These are phyloP conservation scores for Hydnomerulius pinastri DNA, from an alignment of 768 basidiomycete genomes.

Conservation along the genomic window DNA sequence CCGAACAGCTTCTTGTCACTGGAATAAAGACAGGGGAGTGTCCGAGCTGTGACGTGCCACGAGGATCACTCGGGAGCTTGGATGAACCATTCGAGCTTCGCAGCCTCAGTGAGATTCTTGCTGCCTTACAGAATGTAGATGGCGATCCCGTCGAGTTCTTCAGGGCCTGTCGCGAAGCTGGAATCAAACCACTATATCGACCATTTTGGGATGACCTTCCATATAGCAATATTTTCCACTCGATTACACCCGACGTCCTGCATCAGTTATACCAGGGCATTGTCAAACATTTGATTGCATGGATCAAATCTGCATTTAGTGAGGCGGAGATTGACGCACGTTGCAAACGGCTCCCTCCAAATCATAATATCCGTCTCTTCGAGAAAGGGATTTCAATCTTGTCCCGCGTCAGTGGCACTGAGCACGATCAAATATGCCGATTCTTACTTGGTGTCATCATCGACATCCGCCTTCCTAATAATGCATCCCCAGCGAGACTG, in stretches of 20 bases:
- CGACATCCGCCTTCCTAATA: too few relatives aligned
- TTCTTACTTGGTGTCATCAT: too few relatives aligned
- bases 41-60: conserved; percentile 6
- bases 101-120: background rate
- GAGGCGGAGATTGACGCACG: too few relatives aligned
- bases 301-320: too few relatives aligned
- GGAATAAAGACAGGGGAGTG: conserved; percentile 16
- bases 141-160: background rate
- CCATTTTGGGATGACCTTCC: conserved; percentile 31
- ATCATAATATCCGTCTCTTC: too few relatives aligned
- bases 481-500: too few relatives aligned
- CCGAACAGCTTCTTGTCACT: conserved; percentile 18
- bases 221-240: conserved; percentile 22
- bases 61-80: background rate
- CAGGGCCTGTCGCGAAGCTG: conserved; percentile 4
- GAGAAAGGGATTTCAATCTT: too few relatives aligned
- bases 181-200: conserved; percentile 19
- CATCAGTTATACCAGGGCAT: conserved; percentile 39
- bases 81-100: background rate
- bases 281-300: conserved; percentile 35
- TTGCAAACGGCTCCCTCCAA: too few relatives aligned
- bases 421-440: too few relatives aligned
- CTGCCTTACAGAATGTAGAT: background rate
- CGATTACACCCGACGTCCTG: conserved; percentile 34
- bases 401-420: too few relatives aligned